Evolutionary conservation across 768 basidiomycete species (phyloP), one percentile per base, ranked within the genome.

Genomic region (Termitomyces sp.): DNA sequence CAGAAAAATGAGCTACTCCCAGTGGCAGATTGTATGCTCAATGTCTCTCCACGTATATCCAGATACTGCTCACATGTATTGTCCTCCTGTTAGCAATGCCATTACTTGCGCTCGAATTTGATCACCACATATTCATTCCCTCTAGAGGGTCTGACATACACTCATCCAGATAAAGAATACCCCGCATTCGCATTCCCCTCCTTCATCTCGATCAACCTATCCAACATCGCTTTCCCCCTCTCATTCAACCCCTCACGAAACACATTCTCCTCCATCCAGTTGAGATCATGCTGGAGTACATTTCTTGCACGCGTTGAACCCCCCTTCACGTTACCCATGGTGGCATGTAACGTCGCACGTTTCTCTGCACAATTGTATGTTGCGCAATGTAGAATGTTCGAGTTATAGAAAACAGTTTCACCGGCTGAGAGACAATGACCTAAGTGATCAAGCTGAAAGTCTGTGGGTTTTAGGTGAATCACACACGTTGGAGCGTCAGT

Each of bases 351-450:
- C 2, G 90, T 92, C 30, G 83, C 82, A 2, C 90, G 77, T 35
- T 69, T 72, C 22, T 68, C 66, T 20, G 67, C 67, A 1, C 78
- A 72, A 57, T 76, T 76, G 67, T 92, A 92, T 6, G 78, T 75
- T 5, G 84, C 88, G 55, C 87, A 87, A 63, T 92, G 90, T 10
- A 92, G 73, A 57, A 91, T 85, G 66, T 92, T 91, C 61, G 79
- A 83, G 65, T 89, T 88, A 68, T 92, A 91, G 68, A 92, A 91
- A 24, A 88, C 86, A 0, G 86, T 86, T 58, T 92, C 85, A 0
- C 89, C 88, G 0, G 84, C 88, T 86, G 61, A 44, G 50, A 30
- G 11, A n/a, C 22, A 22, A 26, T 18, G 16, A 3, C n/a, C 32
- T 41, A 6, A 14, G 5, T 30, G 45, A 30, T 38, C 18, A 16